Base-by-base conservation (phyloP, 1,284 basidiomycete species). In the Porodaedalea pini region DNA sequence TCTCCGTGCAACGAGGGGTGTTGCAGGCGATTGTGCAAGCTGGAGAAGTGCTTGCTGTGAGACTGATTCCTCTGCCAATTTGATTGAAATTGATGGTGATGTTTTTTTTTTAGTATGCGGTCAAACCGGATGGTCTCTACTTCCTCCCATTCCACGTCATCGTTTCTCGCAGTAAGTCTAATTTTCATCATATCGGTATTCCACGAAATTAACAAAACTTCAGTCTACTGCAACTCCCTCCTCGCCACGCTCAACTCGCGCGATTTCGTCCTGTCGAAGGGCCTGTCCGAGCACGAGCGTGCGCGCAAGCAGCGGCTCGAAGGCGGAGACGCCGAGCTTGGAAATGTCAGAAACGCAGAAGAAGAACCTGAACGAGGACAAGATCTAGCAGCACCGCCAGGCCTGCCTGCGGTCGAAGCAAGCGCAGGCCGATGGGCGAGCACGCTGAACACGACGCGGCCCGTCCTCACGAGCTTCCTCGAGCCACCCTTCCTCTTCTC, bases 71-170 rank as follows among this genome's bases (percentile, higher is more conserved):
- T 36, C 4, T 51, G n/a, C 21, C 32, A 23, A 3, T 43, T 23
- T 45, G 44, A 45, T 29, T 8, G 25, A n/a, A 27, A 10, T 36
- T 37, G 17, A n/a, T 43, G 15, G 13, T 31, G 5, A 41, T 49
- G 6, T 23, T 29, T 29, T 27, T 4, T 37, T 41, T 39, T 15
- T 29, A 58, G 57, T 58, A 58, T 32, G 57, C 57, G 10, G 36
- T 58, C 45, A 50, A 58, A 31, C 51, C 57, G 21, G 31, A 37
- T 21, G 39, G 52, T 13, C 31, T 54, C 15, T 53, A 23, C 23
- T 58, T 58, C 47, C 51, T 58, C 10, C 57, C 57, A 11, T 58
- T 58, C 43, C 57, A 58, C 32, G 52, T 58, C 7, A 58, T 58
- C 37, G 51, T 54, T 11, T 58, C 57, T 3, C 57, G 57, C 47